phyloP scores from a whole-genome alignment of 768 basidiomycete genomes.

The Boletus pseudo-olivaceus region DNA sequence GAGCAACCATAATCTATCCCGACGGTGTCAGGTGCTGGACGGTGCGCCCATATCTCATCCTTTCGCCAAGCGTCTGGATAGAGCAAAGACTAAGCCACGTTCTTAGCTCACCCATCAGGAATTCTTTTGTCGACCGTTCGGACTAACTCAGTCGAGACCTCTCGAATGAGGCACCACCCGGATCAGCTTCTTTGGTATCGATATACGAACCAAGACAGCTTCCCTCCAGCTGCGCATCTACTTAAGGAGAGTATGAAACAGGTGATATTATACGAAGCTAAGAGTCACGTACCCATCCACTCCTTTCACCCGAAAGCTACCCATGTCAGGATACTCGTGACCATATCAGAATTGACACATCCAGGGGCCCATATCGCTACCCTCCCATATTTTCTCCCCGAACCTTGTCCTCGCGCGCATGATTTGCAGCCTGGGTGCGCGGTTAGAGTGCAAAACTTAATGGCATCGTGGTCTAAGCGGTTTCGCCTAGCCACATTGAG shows the following conservation, averaged over 20 bases:
- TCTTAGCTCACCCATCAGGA: slow-evolving; percentile 1
- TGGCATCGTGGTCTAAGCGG: slow-evolving; percentile 1
- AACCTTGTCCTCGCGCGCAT: neutral
- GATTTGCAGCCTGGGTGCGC: slow-evolving; percentile 7
- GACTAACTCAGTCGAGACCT: neutral
- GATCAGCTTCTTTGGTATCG: slow-evolving; percentile 8
- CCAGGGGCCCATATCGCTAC: slow-evolving; percentile 6
- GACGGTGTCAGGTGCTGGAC: neutral
- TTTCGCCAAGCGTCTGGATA: neutral
- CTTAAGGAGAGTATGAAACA: slow-evolving; percentile 1
- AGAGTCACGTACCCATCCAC: slow-evolving; percentile 13
- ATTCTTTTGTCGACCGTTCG: neutral
- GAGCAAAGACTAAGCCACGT: slow-evolving; percentile 26
- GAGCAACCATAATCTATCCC: neutral
- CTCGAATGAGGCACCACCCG: neutral
- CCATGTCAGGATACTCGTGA: slow-evolving; percentile 13
- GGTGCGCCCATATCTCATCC: neutral
- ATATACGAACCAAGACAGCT: slow-evolving; percentile 4
- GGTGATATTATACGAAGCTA: slow-evolving; percentile 16
- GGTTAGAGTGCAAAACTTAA: slow-evolving; percentile 12
- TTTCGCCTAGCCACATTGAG: slow-evolving; percentile 1
- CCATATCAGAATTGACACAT: slow-evolving; percentile 17
- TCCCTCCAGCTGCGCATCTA: slow-evolving; percentile 10
- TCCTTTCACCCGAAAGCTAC: slow-evolving; percentile 4
- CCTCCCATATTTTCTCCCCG: neutral